Base-by-base conservation (phyloP, 1,284 basidiomycete genomes). In the Heliocybe sulcata region DNA sequence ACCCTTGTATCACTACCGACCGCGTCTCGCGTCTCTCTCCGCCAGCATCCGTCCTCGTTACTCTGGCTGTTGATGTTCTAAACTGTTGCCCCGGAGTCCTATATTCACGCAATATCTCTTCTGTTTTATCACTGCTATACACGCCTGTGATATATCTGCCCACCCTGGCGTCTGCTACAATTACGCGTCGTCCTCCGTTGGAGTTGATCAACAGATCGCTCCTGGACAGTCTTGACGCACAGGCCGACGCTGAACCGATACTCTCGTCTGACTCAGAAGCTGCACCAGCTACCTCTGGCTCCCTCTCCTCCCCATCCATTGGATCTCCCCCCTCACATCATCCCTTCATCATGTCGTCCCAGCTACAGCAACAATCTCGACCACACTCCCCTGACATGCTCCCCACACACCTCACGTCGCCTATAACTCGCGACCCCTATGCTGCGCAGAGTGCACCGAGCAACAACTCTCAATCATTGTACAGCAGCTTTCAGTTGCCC, bases 151-250 rank as follows among this genome's bases (percentile, higher is more conserved):
- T 60, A 58, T 61, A 65, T 59, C 70, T 75, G 73, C 77, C 73
- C 78, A 83, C 66, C 69, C 83, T 88, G 85, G 84, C 84, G 71
- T 72, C 83, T 65, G 73, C 77, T 63, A 71, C 76, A 62, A 64
- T 68, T 59, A 67, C 70, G 60, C 67, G 67, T 57, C 69, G 68
- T 55, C 67, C 66, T 42, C 61, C 63, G 55, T 65, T 64, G 79
- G 87, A 86, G 70, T 83, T 83, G 63, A 89, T 91, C 67, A 90
- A 90, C 73, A 83, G 83, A 66, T 90, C 87, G 55, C 77, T 91
- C 57, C 73, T 91, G 61, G 88, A 87, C 67, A 85, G 82, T 38
- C 78, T 91, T 64, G 82, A 91, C 78, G 85, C 83, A 56, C 83
- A 87, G 69, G 85, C 83, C 55, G 87, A 90, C 79, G 79, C 86